Conservation (phyloP, 331 rosid species). For the Cydonia oblonga region DNA sequence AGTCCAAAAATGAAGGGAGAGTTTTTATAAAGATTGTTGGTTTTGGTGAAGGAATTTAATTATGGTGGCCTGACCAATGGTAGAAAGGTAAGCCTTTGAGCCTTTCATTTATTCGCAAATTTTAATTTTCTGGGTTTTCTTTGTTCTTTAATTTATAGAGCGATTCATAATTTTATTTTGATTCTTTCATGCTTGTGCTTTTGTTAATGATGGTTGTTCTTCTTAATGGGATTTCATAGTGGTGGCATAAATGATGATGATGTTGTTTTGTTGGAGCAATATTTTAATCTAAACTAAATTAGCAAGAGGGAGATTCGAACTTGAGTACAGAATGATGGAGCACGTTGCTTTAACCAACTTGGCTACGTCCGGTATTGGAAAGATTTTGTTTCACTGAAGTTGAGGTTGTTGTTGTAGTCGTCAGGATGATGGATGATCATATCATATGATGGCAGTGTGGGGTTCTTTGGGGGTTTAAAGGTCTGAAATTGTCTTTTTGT, state of each 20-base stretch:
- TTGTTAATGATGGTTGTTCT: slow-evolving; percentile 23
- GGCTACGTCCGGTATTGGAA: background rate
- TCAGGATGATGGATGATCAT: slow-evolving; percentile 6
- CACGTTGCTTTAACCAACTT: background rate
- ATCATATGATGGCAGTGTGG: slow-evolving; percentile 12
- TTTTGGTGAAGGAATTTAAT: slow-evolving; percentile 2
- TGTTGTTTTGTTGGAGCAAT: background rate
- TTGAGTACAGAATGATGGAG: background rate
- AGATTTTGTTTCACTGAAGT: slow-evolving; percentile 12
- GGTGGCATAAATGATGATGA: slow-evolving; percentile 23
- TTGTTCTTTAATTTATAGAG: background rate
- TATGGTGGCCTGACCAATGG: slow-evolving; percentile 1
- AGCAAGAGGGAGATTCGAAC: background rate
- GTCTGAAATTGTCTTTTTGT: slow-evolving; percentile 6
- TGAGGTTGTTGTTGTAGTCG: background rate
- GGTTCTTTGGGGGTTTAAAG: background rate
- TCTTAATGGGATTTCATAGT: slow-evolving; percentile 16
- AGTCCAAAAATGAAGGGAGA: slow-evolving; percentile 2
- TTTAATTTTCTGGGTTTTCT: background rate
- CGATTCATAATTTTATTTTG: slow-evolving; percentile 18
- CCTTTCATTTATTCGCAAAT: background rate
- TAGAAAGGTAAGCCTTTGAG: slow-evolving; percentile 15
- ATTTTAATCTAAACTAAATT: background rate
- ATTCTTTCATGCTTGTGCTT: slow-evolving; percentile 37
- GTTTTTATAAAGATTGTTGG: slow-evolving; percentile 3